Percentiles rank a stretch among this genome's conserved stretches.
phyloP scores from a whole-genome alignment of 495 filamentous ascomycete species.

The Aspergillus nidulans region DNA sequence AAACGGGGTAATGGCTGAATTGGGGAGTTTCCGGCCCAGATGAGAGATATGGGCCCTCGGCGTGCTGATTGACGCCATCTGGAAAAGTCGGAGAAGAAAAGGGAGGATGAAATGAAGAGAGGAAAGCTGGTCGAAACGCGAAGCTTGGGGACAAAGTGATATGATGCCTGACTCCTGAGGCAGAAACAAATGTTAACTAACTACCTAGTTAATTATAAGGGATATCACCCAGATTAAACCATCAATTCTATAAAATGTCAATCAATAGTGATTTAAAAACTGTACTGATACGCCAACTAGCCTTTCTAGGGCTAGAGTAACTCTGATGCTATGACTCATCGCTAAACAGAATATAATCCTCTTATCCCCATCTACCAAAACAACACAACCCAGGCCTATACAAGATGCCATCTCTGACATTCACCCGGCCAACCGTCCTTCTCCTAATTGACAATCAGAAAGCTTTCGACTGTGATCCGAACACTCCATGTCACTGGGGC shows the following conservation, averaged over 20 bases:
- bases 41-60: not conserved
- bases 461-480: slow-evolving; percentile 29
- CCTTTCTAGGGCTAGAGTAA: not conserved
- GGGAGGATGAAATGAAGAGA: slow-evolving; percentile 2
- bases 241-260: too few relatives aligned
- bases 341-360: not conserved
- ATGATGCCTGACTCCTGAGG: slow-evolving; percentile 13
- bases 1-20: not conserved
- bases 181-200: not conserved
- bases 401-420: slow-evolving; percentile 12
- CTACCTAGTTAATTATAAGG: too few relatives aligned
- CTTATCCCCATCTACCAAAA: not conserved
- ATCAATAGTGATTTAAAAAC: not conserved
- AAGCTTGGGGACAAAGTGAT: not conserved
- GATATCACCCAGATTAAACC: too few relatives aligned
- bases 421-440: slow-evolving; percentile 41
- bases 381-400: not conserved
- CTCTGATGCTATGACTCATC: not conserved
- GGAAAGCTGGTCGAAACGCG: not conserved
- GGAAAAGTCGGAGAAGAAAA: not conserved
- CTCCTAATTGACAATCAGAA: slow-evolving; percentile 57
- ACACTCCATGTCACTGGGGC: slow-evolving; percentile 41
- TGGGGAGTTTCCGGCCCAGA: not conserved
- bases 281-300: not conserved
- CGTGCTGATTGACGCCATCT: not conserved